Evolutionary conservation across 2,329 filamentous ascomycete genomes (phyloP).

Genomic region (Biscogniauxia marginata): DNA sequence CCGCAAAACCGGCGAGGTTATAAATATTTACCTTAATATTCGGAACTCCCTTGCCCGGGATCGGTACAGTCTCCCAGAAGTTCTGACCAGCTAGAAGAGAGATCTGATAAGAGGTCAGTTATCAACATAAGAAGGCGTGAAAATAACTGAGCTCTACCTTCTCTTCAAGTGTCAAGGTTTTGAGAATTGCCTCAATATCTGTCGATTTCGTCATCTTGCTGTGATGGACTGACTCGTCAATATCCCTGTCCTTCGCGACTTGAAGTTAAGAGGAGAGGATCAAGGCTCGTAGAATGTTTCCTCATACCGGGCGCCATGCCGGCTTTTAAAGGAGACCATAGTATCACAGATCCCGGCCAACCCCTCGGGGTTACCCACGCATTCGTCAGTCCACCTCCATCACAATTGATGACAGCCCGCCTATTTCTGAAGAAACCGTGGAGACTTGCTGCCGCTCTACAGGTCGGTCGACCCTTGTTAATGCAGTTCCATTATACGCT

Average conservation of each 20-base stretch:
- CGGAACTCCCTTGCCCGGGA: constrained; percentile 6
- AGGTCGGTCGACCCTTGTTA: not conserved
- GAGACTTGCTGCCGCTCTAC: not conserved
- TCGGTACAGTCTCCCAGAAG: constrained; percentile 12
- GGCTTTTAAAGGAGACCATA: not conserved
- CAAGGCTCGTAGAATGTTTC: not conserved
- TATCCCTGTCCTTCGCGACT: not conserved
- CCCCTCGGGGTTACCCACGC: not conserved
- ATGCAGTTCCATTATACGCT: not conserved
- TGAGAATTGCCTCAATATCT: constrained; percentile 10
- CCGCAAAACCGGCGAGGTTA: not conserved
- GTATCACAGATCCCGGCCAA: no score
- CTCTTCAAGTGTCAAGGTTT: constrained; percentile 10
- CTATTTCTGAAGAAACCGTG: not conserved
- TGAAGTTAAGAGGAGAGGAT: not conserved
- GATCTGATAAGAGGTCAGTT: not conserved
- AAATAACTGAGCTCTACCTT: constrained; percentile 4
- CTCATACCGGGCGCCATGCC: not conserved
- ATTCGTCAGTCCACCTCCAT: not conserved
- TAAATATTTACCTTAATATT: constrained; percentile 6
- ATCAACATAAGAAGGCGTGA: no score
- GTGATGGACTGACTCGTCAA: not conserved
- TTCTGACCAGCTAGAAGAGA: constrained; percentile 7
- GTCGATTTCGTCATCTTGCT: not conserved
- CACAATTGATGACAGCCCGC: not conserved